Conservation (phyloP, 1,284 basidiomycete genomes). For the Fistulina hepatica region DNA sequence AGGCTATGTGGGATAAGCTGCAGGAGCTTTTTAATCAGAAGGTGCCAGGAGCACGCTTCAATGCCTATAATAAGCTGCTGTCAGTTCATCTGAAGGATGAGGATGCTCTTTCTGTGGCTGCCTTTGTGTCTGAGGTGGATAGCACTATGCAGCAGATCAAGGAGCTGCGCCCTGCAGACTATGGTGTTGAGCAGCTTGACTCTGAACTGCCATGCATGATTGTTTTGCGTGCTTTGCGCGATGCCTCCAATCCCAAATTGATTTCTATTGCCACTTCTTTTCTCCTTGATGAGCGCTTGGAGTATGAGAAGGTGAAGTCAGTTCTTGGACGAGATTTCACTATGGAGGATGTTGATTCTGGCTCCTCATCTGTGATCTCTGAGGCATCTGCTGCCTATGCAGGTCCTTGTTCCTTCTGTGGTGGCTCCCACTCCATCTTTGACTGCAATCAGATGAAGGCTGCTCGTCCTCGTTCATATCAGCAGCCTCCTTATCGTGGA, state of each 20-base stretch:
- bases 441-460: too few relatives aligned
- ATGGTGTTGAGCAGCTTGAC: conserved; percentile 2
- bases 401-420: too few relatives aligned
- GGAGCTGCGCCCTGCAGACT: conserved; percentile 4
- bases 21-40: conserved; percentile 4
- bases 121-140: conserved; percentile 3
- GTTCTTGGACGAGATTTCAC: conserved; percentile 5
- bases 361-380: too few relatives aligned
- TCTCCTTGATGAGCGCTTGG: conserved; percentile 5
- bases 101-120: conserved; percentile 1
- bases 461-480: too few relatives aligned
- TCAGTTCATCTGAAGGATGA: conserved; percentile 5
- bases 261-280: conserved; percentile 1
- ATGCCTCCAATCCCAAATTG: conserved; percentile 2
- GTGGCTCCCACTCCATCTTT: too few relatives aligned
- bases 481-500: too few relatives aligned
- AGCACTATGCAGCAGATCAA: not conserved
- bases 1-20: conserved; percentile 1
- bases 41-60: conserved; percentile 7
- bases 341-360: too few relatives aligned
- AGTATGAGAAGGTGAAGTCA: conserved; percentile 3
- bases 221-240: conserved; percentile 5
- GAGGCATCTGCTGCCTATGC: too few relatives aligned
- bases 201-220: conserved; percentile 7
- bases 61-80: conserved; percentile 6